Evolutionary conservation across 805 yeast genomes (phyloP).

Genomic region (Zygosaccharomyces rouxii): DNA sequence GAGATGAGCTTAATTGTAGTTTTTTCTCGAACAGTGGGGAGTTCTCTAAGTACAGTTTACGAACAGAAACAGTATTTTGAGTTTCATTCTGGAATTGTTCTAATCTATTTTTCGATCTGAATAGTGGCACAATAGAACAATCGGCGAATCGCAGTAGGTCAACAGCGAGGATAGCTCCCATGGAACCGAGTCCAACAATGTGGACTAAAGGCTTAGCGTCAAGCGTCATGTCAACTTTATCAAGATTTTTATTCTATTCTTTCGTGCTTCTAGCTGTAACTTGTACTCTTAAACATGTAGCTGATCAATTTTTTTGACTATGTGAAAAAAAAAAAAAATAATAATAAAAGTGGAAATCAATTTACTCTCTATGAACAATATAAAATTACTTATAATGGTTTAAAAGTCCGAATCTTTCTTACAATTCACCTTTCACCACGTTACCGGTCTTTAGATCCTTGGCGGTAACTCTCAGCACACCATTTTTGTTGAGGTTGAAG

Average conservation of each 20-base stretch:
- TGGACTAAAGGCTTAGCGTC: constrained; percentile 23
- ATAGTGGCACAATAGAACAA: constrained; percentile 28
- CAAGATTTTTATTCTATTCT: not conserved
- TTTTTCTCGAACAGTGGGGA: constrained; percentile 13
- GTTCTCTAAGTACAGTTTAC: constrained; percentile 19
- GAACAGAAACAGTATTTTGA: constrained; percentile 24
- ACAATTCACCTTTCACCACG: constrained; percentile 51
- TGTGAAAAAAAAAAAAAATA: not conserved
- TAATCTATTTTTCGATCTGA: constrained; percentile 29
- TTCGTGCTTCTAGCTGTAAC: too few relatives aligned
- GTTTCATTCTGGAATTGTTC: constrained; percentile 19
- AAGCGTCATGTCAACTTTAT: constrained; percentile 14
- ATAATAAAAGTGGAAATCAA: not conserved
- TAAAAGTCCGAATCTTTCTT: constrained; percentile 7
- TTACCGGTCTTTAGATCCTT: constrained; percentile 61
- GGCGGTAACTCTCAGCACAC: constrained; percentile 54
- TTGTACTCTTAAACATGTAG: too few relatives aligned
- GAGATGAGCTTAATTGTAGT: constrained; percentile 18
- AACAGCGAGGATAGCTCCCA: constrained; percentile 33
- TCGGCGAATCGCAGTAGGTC: constrained; percentile 25
- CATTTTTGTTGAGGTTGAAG: constrained; percentile 55
- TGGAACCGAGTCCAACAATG: constrained; percentile 35
- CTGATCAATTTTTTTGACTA: not conserved
- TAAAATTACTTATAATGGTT: not conserved
- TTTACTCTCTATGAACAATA: constrained; percentile 3